Base-by-base conservation (phyloP, 192 early-diverging fungal genomes). In the Linnemannia elongata region DNA sequence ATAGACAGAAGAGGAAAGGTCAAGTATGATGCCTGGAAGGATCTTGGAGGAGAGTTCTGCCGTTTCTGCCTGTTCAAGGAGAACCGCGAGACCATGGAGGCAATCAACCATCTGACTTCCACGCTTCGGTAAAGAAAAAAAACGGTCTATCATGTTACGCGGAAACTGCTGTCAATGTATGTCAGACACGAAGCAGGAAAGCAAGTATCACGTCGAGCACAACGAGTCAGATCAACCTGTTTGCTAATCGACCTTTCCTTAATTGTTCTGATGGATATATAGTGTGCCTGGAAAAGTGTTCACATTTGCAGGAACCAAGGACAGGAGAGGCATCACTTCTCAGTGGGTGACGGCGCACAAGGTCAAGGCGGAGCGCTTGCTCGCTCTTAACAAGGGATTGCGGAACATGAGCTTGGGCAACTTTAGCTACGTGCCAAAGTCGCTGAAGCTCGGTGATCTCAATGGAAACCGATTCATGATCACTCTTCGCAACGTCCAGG, bases 271-370 rank as follows among this genome's bases (percentile, higher is more conserved):
- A 27, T 41, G 9, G 76, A 90, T n/a, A 30, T 85, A 93, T 85
- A 93, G 91, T 45, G 76, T 89, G 49, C 89, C 82, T 39, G 33
- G 72, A 8, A 94, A 94, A 39, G 81, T 88, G 20, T 93, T 98
- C 73, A 91, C 95, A 10, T 96, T 96, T 91, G 97, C 97, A 0
- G 99, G 99, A 4, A 98, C 96, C 10, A 99, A 99, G 86, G 99
- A 99, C 89, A 94, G 94, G 76, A 95, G 98, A 47, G 98, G 93
- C 3, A 91, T 99, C 74, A 99, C 97, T 2, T 91, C 93, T 60
- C 99, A 99, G 82, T 89, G 89, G 74, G 93, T 97, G 72, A 96
- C 96, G 35, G 95, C 93, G 1, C 90, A 90, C 76, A 89, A 91
- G 13, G 87, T 97, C 6, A 83, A 81, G 6, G 89, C 93, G 27